Base-by-base conservation (phyloP, 495 filamentous ascomycete genomes). In the Usnea hakonensis region DNA sequence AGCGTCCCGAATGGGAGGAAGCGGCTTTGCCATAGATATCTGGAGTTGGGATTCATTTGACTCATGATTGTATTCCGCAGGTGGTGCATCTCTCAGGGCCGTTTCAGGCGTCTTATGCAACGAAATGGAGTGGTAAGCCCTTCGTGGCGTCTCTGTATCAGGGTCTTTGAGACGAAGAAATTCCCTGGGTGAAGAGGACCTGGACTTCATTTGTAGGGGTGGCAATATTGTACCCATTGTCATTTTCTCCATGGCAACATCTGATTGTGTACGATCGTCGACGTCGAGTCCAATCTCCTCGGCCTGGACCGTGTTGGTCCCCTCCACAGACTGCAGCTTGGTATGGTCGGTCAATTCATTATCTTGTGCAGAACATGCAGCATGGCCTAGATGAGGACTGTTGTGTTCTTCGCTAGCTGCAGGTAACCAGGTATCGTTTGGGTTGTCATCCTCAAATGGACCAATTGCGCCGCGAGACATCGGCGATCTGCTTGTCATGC, bases 401-500 rank as follows among this genome's bases (percentile, higher is more conserved):
- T n/a, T 16, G 23, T 32, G 26, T 37, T 55, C 58, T n/a, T 61
- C 48, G 32, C 40, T 52, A 40, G 33, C 26, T 54, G 37, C 17
- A 28, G 48, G 36, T 21, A 53, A 30, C 26, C 30, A 38, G 36
- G 58, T 52, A 21, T 53, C 23, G 3, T 40, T 19, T 33, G 35
- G 3, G 10, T 36, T 14, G 23, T 61, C 48, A 53, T 61, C 58
- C n/a, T 43, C 36, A 2, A 19, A 55, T 28, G 40, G 23, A 28
- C 40, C 53, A 17, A 55, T 50, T 32, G 58, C 48, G 35, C 37
- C 46, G 4, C 46, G 48, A 19, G 60, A 57, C 55, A 66, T 66
- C 8, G 59, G 55, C 23, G 61, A 64, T 43, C 57, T 64, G 53
- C 52, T 67, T 7, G 52, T 60, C 35, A 62, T 58, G 48, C 63